Percentiles rank a stretch among this genome's conserved stretches.
Conservation (phyloP, 805 yeast species). For the Candida coleopterorum region DNA sequence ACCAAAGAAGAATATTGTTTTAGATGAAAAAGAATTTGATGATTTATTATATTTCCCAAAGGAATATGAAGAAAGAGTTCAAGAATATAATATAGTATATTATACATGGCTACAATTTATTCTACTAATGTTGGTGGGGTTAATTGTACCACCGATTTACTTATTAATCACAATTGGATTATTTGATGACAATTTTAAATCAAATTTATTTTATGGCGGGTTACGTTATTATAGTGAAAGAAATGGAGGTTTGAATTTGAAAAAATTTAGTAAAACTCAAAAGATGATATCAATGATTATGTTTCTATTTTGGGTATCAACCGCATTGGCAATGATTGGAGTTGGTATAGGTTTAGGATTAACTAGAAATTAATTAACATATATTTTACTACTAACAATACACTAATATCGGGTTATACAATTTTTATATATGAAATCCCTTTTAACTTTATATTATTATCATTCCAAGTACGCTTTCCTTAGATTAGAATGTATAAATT, state of each 20-base stretch:
- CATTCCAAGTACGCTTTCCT: no score
- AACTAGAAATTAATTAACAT: slow-evolving; percentile 5
- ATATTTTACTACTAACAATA: not conserved
- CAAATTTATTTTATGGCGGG: slow-evolving; percentile 14
- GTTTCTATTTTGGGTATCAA: slow-evolving; percentile 30
- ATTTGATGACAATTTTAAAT: slow-evolving; percentile 23
- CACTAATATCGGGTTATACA: no score
- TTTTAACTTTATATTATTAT: no score
- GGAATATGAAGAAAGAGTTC: slow-evolving; percentile 1
- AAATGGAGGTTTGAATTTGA: slow-evolving; percentile 5
- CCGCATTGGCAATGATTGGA: slow-evolving; percentile 35
- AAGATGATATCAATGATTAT: slow-evolving; percentile 25
- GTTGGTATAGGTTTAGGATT: slow-evolving; percentile 33
- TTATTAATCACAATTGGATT: slow-evolving; percentile 31
- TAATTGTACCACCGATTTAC: slow-evolving; percentile 35
- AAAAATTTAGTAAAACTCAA: slow-evolving; percentile 20
- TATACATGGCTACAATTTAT: slow-evolving; percentile 17
- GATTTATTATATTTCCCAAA: not conserved
- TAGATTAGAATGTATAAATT: no score
- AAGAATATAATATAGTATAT: not conserved
- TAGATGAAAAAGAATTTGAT: slow-evolving; percentile 2
- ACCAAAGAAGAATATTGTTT: slow-evolving; percentile 3
- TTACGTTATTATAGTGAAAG: slow-evolving; percentile 11
- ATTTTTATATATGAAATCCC: no score
- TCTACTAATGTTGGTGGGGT: slow-evolving; percentile 26